A percentile compares a stretch with the other conserved stretches of the same genome.
Evolutionary conservation across 192 early-diverging fungal species (phyloP).

Genomic region (Chytriomyces confervae): DNA sequence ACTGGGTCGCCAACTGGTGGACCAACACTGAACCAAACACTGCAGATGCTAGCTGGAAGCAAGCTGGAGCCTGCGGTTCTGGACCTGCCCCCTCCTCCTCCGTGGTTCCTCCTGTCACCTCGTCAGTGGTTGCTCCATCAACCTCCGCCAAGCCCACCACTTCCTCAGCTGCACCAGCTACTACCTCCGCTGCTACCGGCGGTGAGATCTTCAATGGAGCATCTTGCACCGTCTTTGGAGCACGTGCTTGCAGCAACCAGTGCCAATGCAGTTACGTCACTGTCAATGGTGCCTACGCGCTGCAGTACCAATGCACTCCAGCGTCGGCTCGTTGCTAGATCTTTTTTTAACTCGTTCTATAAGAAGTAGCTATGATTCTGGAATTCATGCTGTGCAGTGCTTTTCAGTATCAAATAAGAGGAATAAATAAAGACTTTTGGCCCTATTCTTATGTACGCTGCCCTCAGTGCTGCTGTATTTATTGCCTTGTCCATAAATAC

Average conservation of each 20-base stretch:
- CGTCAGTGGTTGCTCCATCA: too few species aligned
- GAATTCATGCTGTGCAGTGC: too few species aligned
- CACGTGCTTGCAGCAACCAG: background rate
- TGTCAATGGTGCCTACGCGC: background rate
- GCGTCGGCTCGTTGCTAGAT: background rate
- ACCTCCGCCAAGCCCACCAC: background rate
- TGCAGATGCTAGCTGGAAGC: background rate
- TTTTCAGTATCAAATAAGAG: too few species aligned
- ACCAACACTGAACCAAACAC: background rate
- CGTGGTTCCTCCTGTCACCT: too few species aligned
- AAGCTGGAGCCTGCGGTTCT: background rate
- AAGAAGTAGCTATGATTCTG: too few species aligned
- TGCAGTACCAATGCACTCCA: background rate
- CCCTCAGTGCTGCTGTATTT: too few species aligned
- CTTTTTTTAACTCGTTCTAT: background rate
- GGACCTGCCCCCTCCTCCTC: background rate
- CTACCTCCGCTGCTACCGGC: background rate
- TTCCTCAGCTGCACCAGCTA: background rate
- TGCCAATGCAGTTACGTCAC: background rate
- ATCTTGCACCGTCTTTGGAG: background rate
- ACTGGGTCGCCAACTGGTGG: constrained; percentile 12
- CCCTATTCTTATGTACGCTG: too few species aligned
- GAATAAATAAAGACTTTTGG: too few species aligned
- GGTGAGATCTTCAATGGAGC: background rate
- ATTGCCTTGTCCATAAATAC: too few species aligned